Conservation (phyloP, 2,329 filamentous ascomycete genomes). For the Ramularia collo-cygni region DNA sequence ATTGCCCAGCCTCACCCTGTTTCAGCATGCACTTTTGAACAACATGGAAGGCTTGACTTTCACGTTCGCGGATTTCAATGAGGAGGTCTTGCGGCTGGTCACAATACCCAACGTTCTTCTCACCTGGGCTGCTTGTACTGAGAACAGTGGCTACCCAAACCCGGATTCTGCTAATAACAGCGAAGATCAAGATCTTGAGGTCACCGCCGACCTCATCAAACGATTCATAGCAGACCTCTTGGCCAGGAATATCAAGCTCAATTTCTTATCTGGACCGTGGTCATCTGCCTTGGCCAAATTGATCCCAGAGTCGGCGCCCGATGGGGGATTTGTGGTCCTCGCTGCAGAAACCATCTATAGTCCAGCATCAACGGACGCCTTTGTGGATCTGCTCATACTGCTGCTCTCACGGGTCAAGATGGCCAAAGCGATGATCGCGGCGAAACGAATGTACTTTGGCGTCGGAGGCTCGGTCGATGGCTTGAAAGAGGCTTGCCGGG, state of each 20-base stretch:
- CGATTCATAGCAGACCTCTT: conserved; percentile 53
- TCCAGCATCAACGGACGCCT: conserved; percentile 61
- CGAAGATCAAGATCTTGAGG: conserved; percentile 53
- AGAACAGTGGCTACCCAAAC: conserved; percentile 2
- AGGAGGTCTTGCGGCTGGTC: conserved; percentile 67
- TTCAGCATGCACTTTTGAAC: conserved; percentile 52
- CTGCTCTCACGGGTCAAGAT: conserved; percentile 48
- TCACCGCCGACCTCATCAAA: conserved; percentile 51
- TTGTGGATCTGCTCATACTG: conserved; percentile 58
- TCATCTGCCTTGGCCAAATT: conserved; percentile 54
- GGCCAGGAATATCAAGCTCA: conserved; percentile 48
- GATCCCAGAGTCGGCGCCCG: conserved; percentile 36
- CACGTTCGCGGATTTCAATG: conserved; percentile 72
- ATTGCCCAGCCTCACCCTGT: conserved; percentile 63
- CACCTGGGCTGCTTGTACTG: conserved; percentile 45
- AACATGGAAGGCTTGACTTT: conserved; percentile 49
- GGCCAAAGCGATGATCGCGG: conserved; percentile 61
- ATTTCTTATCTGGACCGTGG: conserved; percentile 71
- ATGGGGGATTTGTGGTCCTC: conserved; percentile 50
- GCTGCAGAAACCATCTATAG: conserved; percentile 82
- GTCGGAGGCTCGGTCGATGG: conserved; percentile 77
- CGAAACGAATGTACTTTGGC: conserved; percentile 77
- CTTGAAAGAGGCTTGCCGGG: conserved; percentile 47
- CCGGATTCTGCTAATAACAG: neutral
- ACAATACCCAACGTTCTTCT: conserved; percentile 73